phyloP scores from a whole-genome alignment of 164 flowering plant species.

The Nymphaea colorata region DNA sequence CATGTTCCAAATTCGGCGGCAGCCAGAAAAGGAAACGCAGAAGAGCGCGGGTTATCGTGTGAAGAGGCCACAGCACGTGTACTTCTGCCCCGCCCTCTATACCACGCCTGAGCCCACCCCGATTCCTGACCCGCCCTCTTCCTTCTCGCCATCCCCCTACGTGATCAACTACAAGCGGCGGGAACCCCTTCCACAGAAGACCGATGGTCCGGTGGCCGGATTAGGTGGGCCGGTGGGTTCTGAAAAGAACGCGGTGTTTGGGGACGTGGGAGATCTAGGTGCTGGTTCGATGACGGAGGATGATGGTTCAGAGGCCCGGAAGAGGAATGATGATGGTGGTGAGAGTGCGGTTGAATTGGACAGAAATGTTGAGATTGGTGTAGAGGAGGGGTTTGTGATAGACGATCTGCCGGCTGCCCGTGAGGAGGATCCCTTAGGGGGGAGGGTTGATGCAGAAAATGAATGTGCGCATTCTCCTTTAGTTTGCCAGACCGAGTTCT shows the following conservation, averaged over 20 bases:
- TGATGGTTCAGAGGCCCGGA: background rate
- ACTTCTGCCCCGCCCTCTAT: background rate
- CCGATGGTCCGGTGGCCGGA: background rate
- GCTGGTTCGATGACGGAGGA: background rate
- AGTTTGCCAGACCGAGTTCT: background rate
- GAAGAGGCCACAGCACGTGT: background rate
- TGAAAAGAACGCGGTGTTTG: background rate
- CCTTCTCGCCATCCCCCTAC: background rate
- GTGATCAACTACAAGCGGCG: background rate
- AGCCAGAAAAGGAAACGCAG: background rate
- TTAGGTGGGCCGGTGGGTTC: background rate
- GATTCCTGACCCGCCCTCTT: background rate
- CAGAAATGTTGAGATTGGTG: background rate
- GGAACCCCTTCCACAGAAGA: background rate
- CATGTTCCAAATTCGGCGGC: background rate
- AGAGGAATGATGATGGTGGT: background rate
- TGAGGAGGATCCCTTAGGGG: background rate
- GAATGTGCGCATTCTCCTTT: background rate
- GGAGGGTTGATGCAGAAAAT: background rate
- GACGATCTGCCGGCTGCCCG: background rate
- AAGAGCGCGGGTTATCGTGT: background rate
- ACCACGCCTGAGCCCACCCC: background rate
- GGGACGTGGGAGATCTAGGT: background rate
- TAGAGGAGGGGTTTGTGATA: background rate
- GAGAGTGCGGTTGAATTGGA: background rate